A percentile compares a stretch with the other conserved stretches of the same genome.
phyloP scores from a whole-genome alignment of 176 grass and related monocot species.

The Carex cristatella region DNA sequence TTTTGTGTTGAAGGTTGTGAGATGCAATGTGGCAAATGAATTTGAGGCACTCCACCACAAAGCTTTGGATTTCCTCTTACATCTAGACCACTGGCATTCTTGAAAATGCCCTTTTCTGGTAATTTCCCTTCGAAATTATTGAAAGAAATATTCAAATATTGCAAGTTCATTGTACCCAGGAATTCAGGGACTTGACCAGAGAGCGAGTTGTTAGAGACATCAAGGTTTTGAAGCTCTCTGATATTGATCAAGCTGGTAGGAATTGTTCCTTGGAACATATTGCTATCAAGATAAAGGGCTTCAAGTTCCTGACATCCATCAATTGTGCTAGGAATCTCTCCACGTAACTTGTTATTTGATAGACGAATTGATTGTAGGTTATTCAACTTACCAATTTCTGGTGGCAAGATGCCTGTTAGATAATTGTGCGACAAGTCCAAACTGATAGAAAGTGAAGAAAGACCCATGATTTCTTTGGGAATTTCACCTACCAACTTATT shows the following conservation, averaged over 20 bases:
- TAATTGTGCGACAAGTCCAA: not conserved
- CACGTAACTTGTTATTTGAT: slow-evolving; percentile 23
- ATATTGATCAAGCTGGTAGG: slow-evolving; percentile 10
- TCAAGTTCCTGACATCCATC: slow-evolving; percentile 8
- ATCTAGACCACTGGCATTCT: too few relatives aligned
- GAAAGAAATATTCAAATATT: too few relatives aligned
- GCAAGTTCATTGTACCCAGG: too few relatives aligned
- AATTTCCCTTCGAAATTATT: too few relatives aligned
- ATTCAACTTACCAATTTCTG: slow-evolving; percentile 14
- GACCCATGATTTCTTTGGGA: too few relatives aligned
- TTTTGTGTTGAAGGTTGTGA: not conserved
- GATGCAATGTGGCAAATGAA: not conserved
- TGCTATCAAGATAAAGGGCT: slow-evolving; percentile 16
- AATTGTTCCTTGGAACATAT: slow-evolving; percentile 27
- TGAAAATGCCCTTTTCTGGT: too few relatives aligned
- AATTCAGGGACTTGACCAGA: too few relatives aligned
- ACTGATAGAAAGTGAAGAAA: too few relatives aligned
- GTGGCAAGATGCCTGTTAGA: not conserved
- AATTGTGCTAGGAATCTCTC: slow-evolving; percentile 24
- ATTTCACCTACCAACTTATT: too few relatives aligned
- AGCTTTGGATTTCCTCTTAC: slow-evolving; percentile 22
- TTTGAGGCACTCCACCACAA: slow-evolving; percentile 28
- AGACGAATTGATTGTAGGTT: not conserved
- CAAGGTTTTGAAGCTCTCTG: too few relatives aligned
- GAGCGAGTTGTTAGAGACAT: too few relatives aligned